Evolutionary conservation across 306 rosid genomes (phyloP).

Genomic region (Chamaecrista fasciculata): DNA sequence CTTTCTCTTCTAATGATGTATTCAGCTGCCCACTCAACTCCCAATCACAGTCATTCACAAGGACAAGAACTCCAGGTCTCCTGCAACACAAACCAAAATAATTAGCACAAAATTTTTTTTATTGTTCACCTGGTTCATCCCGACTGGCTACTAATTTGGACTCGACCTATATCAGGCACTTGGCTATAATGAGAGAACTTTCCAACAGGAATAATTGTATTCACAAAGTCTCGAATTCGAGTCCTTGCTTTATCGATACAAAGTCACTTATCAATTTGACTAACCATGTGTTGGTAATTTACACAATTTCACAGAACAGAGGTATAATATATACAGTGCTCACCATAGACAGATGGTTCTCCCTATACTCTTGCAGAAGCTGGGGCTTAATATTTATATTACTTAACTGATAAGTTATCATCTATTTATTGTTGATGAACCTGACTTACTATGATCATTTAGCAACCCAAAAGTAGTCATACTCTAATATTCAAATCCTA

Average conservation of each 20-base stretch:
- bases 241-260: no score
- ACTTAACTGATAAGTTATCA: neutral
- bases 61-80: slow-evolving; percentile 95
- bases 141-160: no score
- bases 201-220: no score
- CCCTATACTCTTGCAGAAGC: neutral
- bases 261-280: no score
- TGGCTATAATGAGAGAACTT: no score
- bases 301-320: no score
- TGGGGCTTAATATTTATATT: neutral
- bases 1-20: slow-evolving; percentile 80
- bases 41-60: slow-evolving; percentile 95
- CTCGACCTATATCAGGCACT: no score
- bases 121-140: no score
- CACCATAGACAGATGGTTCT: neutral
- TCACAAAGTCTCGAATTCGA: no score
- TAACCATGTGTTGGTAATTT: no score
- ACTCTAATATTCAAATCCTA: neutral
- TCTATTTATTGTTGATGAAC: neutral
- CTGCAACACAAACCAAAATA: slow-evolving; percentile 45
- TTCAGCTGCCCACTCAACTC: slow-evolving; percentile 87
- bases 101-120: no score
- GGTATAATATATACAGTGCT: neutral
- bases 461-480: slow-evolving; percentile 6
- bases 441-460: neutral